Percentiles rank a stretch among this genome's conserved stretches.
Evolutionary conservation across 495 filamentous ascomycete species (phyloP).

Genomic region (Penicillium argentinense): DNA sequence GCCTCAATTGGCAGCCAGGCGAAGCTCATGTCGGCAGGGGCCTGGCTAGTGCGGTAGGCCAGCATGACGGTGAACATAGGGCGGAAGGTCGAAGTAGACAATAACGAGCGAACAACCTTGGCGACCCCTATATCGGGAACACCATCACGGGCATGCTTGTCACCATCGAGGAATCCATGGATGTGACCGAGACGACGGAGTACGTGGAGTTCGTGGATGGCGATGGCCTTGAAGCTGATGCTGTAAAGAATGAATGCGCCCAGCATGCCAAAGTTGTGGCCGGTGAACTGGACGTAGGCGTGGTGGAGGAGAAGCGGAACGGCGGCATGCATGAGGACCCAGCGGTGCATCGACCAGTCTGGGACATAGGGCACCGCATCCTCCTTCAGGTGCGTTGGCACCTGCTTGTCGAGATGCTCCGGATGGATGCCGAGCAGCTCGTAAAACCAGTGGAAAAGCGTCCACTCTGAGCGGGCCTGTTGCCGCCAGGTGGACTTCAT

Average conservation of each 20-base stretch:
- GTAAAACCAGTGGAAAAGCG: slow-evolving; percentile 34
- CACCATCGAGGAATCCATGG: slow-evolving; percentile 38
- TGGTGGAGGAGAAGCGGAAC: slow-evolving; percentile 30
- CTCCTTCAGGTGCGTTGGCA: slow-evolving; percentile 28
- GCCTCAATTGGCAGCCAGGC: slow-evolving; percentile 30
- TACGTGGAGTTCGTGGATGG: slow-evolving; percentile 32
- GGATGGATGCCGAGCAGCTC: slow-evolving; percentile 31
- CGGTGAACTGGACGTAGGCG: slow-evolving; percentile 26
- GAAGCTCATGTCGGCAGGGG: slow-evolving; percentile 27
- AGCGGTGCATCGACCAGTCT: slow-evolving; percentile 33
- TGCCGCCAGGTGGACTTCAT: slow-evolving; percentile 39
- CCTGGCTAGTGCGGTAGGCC: slow-evolving; percentile 23
- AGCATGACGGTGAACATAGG: slow-evolving; percentile 35
- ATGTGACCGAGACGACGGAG: slow-evolving; percentile 30
- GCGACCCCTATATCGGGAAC: slow-evolving; percentile 35
- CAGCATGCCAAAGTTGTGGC: slow-evolving; percentile 23
- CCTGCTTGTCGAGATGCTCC: slow-evolving; percentile 22
- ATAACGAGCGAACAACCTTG: slow-evolving; percentile 29
- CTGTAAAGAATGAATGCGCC: slow-evolving; percentile 30
- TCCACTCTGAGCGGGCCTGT: slow-evolving; percentile 29
- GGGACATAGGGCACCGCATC: slow-evolving; percentile 28
- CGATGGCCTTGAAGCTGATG: slow-evolving; percentile 30
- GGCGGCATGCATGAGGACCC: slow-evolving; percentile 26
- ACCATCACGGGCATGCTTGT: slow-evolving; percentile 38
- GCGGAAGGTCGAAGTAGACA: slow-evolving; percentile 32